Base-by-base conservation (phyloP, 805 yeast species). In the Wickerhamomyces pijperi region DNA sequence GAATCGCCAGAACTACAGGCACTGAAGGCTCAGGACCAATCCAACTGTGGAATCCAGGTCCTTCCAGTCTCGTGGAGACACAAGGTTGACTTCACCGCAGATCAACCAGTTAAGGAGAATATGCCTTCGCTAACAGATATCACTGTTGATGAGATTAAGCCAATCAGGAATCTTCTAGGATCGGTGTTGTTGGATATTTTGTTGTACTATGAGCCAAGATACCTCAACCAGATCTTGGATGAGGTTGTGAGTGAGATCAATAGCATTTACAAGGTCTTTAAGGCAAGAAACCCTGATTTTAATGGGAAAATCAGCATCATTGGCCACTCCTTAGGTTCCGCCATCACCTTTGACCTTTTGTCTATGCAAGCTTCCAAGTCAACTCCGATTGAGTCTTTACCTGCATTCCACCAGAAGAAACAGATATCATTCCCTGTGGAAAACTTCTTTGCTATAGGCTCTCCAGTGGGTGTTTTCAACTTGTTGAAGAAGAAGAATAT, bases 1-100 rank as follows among this genome's bases (percentile, higher is more conserved):
- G 61, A 70, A 17, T 67, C 71, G 35, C 42, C 41, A 21, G 49
- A 46, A 8, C 39, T 48, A 33, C 49, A 45, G 16, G 7, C 29
- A 4, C 29, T 25, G n/a, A 56, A 59, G 4, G 64, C 76, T 11
- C 67, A 67, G 43, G 54, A 59, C 6, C 66, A 70, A 55, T 46
- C 45, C 2, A 77, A 80, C 47, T 76, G 79, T 47, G 68, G 74
- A 29, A 70, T 84, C 21, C 97, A 90, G 59, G 86, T 86, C 0
- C 64, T 90, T 14, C 98, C 98, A 0, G 82, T 90, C 9, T 69
- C 90, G 5, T 90, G 98, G 98, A 69, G 98, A 46, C 83, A 85
- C 51, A 75, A 74, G 38, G 70, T 82, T 34, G 78, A 76, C 18
- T 82, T 82, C 53, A 66, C 72, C 29, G 69, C 78, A 5, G 65